Base-by-base conservation (phyloP, 1,284 basidiomycete species). In the Irpex sp. region DNA sequence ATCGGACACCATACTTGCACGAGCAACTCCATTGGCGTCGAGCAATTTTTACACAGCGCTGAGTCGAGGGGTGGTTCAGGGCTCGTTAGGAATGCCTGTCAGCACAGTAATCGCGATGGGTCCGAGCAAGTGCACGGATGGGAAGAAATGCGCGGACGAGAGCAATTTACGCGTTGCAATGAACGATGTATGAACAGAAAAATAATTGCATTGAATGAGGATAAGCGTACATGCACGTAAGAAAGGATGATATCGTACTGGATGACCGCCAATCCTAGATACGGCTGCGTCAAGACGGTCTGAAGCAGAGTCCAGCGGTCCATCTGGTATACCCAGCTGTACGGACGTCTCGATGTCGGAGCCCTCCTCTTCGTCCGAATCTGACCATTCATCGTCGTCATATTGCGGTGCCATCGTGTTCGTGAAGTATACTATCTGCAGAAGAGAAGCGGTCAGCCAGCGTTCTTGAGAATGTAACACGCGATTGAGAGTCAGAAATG, bases 1-100 rank as follows among this genome's bases (percentile, higher is more conserved):
- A 93, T 85, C 0, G 92, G 92, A 72, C 90, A 93, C 89, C 91
- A 93, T 67, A 94, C 81, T 67, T 94, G 91, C 12, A 90, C 78
- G 37, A 94, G 80, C 23, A 94, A 79, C 65, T 91, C 85, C 88
- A 90, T 93, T 0, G 87, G 83, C 18, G 78, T 74, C 5, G 78
- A 77, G 75, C 91, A 94, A 59, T 80, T 75, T 69, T 82, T 85
- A 82, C 91, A 94, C 62, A 80, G 75, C 4, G 86, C 73, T 28
- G 70, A 71, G 21, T 72, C 67, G 56, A 69, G 57, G 2, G 71
- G 69, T 14, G 73, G 77, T 39, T 71, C 71, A 56, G 64, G 67
- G 18, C 66, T 65, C 12, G 66, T 68, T 58, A 76, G 69, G 64
- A 75, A 74, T 5, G 70, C 73, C 73, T 76, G 61, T 9, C n/a